A percentile compares a stretch with the other conserved stretches of the same genome.
Evolutionary conservation across 345 rosid species (phyloP).

Genomic region (Lenwebbia sp.): DNA sequence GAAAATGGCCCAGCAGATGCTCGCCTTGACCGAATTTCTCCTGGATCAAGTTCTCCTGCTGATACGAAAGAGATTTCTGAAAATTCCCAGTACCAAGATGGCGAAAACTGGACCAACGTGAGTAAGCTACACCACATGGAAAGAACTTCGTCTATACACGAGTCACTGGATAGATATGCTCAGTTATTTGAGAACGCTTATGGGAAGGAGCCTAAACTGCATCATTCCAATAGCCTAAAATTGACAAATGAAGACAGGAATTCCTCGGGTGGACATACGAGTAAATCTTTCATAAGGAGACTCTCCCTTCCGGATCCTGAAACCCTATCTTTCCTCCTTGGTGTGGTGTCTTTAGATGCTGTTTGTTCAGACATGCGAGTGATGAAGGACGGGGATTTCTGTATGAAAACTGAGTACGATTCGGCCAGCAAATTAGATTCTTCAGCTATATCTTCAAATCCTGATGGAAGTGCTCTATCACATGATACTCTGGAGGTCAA

Average conservation of each 20-base stretch:
- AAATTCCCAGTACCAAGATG: constrained; percentile 4
- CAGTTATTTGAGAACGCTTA: constrained; percentile 34
- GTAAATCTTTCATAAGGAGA: constrained; percentile 50
- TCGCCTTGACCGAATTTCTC: constrained; percentile 1
- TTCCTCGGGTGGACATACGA: constrained; percentile 7
- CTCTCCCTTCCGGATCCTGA: constrained; percentile 78
- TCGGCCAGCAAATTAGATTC: neutral
- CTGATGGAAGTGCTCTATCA: constrained; percentile 1
- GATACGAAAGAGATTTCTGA: constrained; percentile 6
- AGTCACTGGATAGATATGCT: constrained; percentile 45
- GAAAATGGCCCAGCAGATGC: neutral
- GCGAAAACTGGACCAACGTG: neutral
- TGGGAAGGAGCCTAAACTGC: constrained; percentile 22
- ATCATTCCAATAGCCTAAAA: constrained; percentile 53
- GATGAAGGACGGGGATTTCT: neutral
- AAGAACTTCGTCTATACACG: constrained; percentile 40
- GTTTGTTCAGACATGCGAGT: neutral
- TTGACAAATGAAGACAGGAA: constrained; percentile 35
- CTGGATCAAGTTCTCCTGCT: neutral
- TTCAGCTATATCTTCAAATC: neutral
- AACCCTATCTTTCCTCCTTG: constrained; percentile 37
- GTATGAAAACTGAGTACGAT: neutral
- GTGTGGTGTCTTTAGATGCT: constrained; percentile 22
- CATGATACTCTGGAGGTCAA: constrained; percentile 11
- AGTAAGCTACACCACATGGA: neutral